Base-by-base conservation (phyloP, 768 basidiomycete species). In the Baorangia bicolor region DNA sequence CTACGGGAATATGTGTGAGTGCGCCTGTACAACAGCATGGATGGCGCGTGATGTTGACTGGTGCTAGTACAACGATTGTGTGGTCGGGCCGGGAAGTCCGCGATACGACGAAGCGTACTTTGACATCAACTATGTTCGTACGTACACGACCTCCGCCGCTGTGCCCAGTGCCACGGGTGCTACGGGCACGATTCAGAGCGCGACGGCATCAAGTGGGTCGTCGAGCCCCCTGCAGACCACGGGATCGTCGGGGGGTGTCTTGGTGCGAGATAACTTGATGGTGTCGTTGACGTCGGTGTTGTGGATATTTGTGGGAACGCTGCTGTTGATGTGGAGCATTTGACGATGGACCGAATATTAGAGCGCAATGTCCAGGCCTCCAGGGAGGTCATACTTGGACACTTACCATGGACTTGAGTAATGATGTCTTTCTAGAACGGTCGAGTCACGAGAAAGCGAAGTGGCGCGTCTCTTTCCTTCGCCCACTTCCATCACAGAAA, bases 111-210 rank as follows among this genome's bases (percentile, higher is more conserved):
- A 77, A 14, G 83, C 84, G 1, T 86, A 81, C 70, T 91, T 88
- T 61, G 86, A 89, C 68, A 76, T 90, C 63, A 76, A 77, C 50
- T 84, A 84, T 58, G 71, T 91, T 30, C 83, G 84, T 18, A 81
- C 84, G 12, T 88, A 86, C 65, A 73, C 77, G 14, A 78, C 74
- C 0, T 16, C 31, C 3, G 4, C 14, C 4, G 52, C 39, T 27
- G 43, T 16, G 10, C 56, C 63, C 2, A 37, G 54, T 20, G n/a
- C n/a, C n/a, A n/a, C n/a, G n/a, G n/a, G n/a, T n/a, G 8, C 63
- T 12, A 61, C 69, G 11, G 5, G 21, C 14, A 27, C 55, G 20
- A 31, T 23, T 28, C 6, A 20, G 3, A 5, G 25, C 23, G 0
- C 21, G 8, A 13, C 42, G 6, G 12, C 41, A 2, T 18, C 47